Evolutionary conservation across 2,329 filamentous ascomycete species (phyloP).

Genomic region (Epichloe baconii): DNA sequence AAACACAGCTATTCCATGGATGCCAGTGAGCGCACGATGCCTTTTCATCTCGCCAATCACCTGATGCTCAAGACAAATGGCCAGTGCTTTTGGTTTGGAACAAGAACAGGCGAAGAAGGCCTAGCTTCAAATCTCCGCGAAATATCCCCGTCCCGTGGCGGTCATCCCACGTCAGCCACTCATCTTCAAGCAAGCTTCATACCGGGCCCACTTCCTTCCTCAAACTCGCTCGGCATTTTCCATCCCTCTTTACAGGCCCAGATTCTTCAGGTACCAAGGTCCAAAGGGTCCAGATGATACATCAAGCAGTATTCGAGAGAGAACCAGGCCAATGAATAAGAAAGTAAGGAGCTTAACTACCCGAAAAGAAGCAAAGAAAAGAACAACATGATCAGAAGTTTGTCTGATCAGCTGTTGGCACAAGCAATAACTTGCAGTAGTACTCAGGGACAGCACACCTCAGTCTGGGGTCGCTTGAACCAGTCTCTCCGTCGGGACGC

Average conservation of each 20-base stretch:
- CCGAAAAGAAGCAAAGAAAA: neutral
- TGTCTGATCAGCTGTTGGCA: neutral
- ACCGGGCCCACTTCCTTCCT: neutral
- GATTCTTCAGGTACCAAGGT: neutral
- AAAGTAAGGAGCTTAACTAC: neutral
- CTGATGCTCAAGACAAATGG: neutral
- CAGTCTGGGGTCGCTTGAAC: neutral
- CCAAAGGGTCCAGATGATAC: neutral
- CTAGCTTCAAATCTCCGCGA: neutral
- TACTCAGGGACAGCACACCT: neutral
- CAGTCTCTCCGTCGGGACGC: neutral
- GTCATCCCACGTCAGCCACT: neutral
- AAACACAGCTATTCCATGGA: too few relatives aligned
- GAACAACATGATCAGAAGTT: neutral
- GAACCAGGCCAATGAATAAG: neutral
- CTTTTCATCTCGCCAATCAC: too few relatives aligned
- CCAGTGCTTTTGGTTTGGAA: neutral
- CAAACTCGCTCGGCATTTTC: neutral
- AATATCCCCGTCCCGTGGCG: neutral
- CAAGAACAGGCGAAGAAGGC: neutral
- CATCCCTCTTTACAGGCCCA: neutral
- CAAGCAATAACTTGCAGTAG: neutral
- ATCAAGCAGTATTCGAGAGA: neutral
- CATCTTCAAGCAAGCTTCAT: neutral
- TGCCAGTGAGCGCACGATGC: too few relatives aligned